Evolutionary conservation across 2,329 filamentous ascomycete genomes (phyloP).

Genomic region (Cordyceps cateniannulata): DNA sequence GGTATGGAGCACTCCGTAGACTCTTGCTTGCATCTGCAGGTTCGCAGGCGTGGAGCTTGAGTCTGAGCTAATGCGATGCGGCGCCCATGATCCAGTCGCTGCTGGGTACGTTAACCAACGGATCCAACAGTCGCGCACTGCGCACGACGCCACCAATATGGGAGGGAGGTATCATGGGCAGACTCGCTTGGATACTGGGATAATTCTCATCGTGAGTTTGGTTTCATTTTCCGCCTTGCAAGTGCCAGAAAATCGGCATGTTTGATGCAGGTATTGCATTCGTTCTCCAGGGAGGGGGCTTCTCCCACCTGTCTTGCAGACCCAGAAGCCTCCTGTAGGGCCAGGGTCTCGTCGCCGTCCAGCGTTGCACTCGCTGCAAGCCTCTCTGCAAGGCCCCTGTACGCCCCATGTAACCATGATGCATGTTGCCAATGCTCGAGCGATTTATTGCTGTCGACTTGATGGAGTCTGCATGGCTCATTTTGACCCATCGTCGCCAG

Average conservation of each 20-base stretch:
- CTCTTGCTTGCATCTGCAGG: constrained; percentile 4
- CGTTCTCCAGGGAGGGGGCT: neutral
- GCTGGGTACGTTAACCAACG: constrained; percentile 11
- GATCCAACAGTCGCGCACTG: neutral
- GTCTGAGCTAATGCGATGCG: constrained; percentile 1
- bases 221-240: too few species aligned
- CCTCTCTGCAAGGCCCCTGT: constrained; percentile 5
- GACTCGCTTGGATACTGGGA: neutral
- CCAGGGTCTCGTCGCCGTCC: neutral
- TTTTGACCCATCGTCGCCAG: neutral
- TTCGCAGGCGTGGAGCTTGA: constrained; percentile 8
- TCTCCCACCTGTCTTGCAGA: neutral
- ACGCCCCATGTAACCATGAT: neutral
- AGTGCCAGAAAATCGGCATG: neutral
- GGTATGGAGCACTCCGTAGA: too few species aligned
- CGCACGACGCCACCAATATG: neutral
- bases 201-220: too few species aligned
- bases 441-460: neutral
- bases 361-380: constrained; percentile 8
- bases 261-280: neutral
- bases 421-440: neutral
- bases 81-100: neutral
- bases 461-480: neutral
- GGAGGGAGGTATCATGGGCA: neutral
- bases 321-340: neutral